phyloP scores from a whole-genome alignment of 2,329 filamentous ascomycete species.

The Trichoderma pleuroti region DNA sequence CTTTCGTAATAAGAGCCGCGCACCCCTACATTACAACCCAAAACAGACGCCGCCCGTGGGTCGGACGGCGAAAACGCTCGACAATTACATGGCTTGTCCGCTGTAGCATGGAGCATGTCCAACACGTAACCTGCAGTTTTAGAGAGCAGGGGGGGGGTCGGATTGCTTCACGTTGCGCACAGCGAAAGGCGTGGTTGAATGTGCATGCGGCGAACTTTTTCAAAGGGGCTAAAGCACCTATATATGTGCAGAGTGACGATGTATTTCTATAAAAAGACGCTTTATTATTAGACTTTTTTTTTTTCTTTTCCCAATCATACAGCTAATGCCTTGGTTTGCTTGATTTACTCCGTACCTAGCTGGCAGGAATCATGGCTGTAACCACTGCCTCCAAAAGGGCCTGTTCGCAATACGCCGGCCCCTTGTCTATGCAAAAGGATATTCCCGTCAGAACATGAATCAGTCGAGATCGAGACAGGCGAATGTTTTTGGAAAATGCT shows the following conservation, averaged over 20 bases:
- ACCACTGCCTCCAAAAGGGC: not conserved
- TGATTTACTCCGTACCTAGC: not conserved
- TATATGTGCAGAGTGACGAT: not conserved
- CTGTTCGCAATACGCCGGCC: slow-evolving; percentile 1
- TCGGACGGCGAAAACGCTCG: not conserved
- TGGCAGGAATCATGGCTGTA: not conserved
- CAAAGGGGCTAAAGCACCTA: not conserved
- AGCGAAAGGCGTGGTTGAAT: not conserved
- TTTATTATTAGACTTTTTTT: not conserved
- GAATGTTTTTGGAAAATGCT: not conserved
- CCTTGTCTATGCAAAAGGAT: slow-evolving; percentile 11
- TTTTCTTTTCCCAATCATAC: not conserved
- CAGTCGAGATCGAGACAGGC: not conserved
- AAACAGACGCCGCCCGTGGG: not conserved
- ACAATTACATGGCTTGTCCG: not conserved
- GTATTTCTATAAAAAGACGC: not conserved
- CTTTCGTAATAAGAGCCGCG: not conserved
- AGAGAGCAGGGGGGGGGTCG: not conserved
- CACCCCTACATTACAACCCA: not conserved
- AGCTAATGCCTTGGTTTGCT: not conserved
- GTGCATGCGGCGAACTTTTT: not conserved
- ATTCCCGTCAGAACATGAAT: slow-evolving; percentile 3
- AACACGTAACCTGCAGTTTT: not conserved
- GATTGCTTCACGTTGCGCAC: not conserved
- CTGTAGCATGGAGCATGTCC: not conserved